These are phyloP conservation scores for Gossypium stocksii DNA, from an alignment of 345 rosid genomes.

Conservation along the genomic window DNA sequence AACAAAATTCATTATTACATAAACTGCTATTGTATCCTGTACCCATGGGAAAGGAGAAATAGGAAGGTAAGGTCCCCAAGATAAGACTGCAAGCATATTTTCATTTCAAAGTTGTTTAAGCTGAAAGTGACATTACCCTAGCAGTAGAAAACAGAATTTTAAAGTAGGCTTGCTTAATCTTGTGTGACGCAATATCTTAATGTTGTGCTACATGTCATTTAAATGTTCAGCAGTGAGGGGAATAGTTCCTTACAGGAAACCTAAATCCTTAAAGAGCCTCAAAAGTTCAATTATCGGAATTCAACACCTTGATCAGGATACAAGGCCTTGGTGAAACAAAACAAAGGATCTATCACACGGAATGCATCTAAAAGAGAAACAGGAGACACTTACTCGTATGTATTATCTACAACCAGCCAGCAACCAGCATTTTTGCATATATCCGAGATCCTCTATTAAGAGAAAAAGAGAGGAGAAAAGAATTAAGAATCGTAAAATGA, in stretches of 20 bases:
- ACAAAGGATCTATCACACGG: background rate
- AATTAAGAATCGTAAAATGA: conserved; percentile 1
- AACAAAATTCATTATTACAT: background rate
- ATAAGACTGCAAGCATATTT: background rate
- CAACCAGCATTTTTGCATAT: conserved; percentile 77
- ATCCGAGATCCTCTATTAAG: conserved; percentile 78
- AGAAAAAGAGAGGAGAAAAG: conserved; percentile 8
- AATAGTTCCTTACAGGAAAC: background rate
- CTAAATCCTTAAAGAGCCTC: background rate
- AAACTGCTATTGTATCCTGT: conserved; percentile 1
- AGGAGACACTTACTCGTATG: conserved; percentile 76
- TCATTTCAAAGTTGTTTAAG: background rate
- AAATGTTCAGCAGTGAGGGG: background rate
- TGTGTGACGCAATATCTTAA: background rate
- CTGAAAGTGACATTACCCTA: background rate
- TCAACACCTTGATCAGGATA: background rate
- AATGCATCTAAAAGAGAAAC: conserved; percentile 5
- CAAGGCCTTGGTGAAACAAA: background rate
- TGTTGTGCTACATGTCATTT: background rate
- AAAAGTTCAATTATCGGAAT: background rate
- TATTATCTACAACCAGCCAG: conserved; percentile 96
- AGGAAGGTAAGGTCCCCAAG: background rate
- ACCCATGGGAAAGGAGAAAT: background rate
- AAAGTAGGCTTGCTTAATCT: conserved; percentile 1
- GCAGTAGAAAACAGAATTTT: background rate